Conservation (phyloP, 148 eudicot genomes). For the Chenopodium berlandieri region DNA sequence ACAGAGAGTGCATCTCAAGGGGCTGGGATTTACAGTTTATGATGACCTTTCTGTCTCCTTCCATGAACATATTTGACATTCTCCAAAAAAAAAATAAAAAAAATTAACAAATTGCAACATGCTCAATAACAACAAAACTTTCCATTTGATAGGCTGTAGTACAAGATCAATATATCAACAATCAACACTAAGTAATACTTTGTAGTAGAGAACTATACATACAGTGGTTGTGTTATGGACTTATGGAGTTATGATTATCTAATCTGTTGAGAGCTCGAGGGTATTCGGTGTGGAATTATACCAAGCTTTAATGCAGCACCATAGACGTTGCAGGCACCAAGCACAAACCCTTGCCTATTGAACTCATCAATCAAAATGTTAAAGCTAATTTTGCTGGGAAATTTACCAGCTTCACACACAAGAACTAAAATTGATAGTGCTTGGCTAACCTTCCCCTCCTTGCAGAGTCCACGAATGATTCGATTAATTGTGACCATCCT, state of each 20-base stretch:
- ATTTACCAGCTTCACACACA: slow-evolving; percentile 35
- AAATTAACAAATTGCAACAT: not conserved
- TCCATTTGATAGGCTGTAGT: not conserved
- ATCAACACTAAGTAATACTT: not conserved
- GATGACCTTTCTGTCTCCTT: not conserved
- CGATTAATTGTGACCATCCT: slow-evolving; percentile 49
- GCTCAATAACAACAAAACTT: not conserved
- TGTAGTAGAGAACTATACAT: not conserved
- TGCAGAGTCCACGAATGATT: slow-evolving; percentile 56
- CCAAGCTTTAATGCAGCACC: slow-evolving; percentile 70
- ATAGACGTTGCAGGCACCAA: slow-evolving; percentile 45
- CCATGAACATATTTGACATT: too few species aligned
- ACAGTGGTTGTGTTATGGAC: not conserved
- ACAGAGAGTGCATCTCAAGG: not conserved
- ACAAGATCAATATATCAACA: not conserved
- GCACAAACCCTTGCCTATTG: slow-evolving; percentile 41
- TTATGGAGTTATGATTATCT: not conserved
- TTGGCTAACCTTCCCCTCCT: slow-evolving; percentile 42
- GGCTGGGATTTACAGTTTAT: not conserved
- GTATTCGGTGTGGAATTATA: slow-evolving; percentile 43
- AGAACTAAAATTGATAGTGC: slow-evolving; percentile 54
- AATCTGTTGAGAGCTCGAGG: slow-evolving; percentile 18
- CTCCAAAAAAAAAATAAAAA: too few species aligned
- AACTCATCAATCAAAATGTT: slow-evolving; percentile 57
- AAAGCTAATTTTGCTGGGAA: slow-evolving; percentile 46